Percentiles rank a stretch among this genome's conserved stretches.
These are phyloP conservation scores for Trichomonas vaginalis DNA, from an alignment of 208 protist genomes.

Conservation along the genomic window DNA sequence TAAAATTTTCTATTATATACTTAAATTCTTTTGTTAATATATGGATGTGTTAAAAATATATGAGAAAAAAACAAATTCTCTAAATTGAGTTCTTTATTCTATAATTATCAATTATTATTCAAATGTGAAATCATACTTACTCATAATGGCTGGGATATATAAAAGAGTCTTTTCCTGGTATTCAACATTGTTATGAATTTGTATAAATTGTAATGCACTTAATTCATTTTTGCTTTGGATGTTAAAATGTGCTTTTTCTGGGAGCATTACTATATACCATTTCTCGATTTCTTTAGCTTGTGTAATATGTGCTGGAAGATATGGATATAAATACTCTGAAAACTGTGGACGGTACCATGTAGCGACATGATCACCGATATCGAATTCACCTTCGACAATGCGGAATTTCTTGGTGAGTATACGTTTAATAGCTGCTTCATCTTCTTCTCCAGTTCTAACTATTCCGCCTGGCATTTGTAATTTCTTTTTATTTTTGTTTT, in stretches of 20 bases:
- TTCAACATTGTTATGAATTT: neutral
- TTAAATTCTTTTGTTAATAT: too few relatives aligned
- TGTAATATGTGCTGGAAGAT: neutral
- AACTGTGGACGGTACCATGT: slow-evolving; percentile 9
- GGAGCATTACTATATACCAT: neutral
- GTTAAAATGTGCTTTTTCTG: neutral
- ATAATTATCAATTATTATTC: too few relatives aligned
- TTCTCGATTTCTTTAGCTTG: neutral
- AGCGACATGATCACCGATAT: neutral
- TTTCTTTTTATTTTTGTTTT: neutral
- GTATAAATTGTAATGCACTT: neutral
- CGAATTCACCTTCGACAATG: neutral
- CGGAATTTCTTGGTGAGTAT: neutral
- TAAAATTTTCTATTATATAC: too few relatives aligned
- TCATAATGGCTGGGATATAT: neutral
- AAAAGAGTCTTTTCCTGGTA: neutral
- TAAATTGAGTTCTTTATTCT: too few relatives aligned
- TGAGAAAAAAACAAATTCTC: too few relatives aligned
- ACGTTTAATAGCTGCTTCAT: neutral
- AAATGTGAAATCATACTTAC: neutral
- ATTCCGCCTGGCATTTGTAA: neutral
- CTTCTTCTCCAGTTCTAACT: neutral
- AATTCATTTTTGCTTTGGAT: neutral
- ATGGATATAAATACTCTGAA: neutral
- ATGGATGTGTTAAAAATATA: too few relatives aligned